These are phyloP conservation scores for Scenedesmus sp. DNA, from an alignment of 163 green algal genomes.

Conservation along the genomic window DNA sequence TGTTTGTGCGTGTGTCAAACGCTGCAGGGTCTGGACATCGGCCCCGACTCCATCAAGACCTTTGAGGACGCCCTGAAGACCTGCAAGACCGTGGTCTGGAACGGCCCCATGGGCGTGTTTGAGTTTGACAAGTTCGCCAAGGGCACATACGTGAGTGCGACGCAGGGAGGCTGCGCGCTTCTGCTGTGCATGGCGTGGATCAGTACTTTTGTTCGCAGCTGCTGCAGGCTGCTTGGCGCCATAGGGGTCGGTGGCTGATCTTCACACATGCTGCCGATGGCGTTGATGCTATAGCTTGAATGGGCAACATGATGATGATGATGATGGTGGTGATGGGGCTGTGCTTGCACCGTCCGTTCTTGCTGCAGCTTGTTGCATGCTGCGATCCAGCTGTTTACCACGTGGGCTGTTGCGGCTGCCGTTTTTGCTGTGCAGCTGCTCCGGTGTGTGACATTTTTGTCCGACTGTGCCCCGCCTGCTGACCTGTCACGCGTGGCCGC, in stretches of 20 bases:
- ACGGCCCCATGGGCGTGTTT: constrained; percentile 99
- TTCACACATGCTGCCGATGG: too few relatives aligned
- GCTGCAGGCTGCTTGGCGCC: background rate
- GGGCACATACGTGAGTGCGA: constrained; percentile 38
- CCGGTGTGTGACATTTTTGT: too few relatives aligned
- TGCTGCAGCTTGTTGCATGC: too few relatives aligned
- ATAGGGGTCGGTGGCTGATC: too few relatives aligned
- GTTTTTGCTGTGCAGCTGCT: too few relatives aligned
- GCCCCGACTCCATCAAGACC: constrained; percentile 94
- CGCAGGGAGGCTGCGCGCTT: background rate
- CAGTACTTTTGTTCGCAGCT: background rate
- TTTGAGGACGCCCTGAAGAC: constrained; percentile 81
- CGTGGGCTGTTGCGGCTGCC: too few relatives aligned
- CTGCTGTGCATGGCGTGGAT: background rate
- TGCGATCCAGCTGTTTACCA: too few relatives aligned
- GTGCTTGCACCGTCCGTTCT: too few relatives aligned
- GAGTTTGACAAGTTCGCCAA: constrained; percentile 97
- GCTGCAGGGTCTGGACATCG: constrained; percentile 95
- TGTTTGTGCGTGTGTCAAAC: background rate
- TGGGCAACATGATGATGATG: too few relatives aligned
- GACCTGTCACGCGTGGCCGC: background rate
- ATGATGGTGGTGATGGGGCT: too few relatives aligned
- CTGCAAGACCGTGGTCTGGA: constrained; percentile 99
- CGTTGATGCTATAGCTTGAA: too few relatives aligned
- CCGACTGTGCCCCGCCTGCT: too few relatives aligned